Percentiles rank a stretch among this genome's conserved stretches.
Evolutionary conservation across 495 filamentous ascomycete genomes (phyloP).

Genomic region (Opeltia flavorubescens): DNA sequence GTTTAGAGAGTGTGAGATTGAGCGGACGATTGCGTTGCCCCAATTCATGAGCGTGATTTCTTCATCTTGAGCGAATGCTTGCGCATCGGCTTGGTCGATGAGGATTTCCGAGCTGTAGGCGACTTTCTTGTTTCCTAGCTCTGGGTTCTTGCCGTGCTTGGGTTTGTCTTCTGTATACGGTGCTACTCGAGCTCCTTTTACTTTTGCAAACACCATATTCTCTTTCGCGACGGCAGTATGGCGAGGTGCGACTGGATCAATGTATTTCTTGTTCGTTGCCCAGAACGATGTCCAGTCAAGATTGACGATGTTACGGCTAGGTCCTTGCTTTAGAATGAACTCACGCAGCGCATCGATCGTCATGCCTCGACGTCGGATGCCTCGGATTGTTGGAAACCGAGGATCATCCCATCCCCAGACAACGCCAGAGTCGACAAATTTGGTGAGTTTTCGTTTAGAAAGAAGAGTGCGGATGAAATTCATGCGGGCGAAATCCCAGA

Average conservation of each 20-base stretch:
- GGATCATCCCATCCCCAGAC: conserved; percentile 95
- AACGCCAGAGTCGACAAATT: conserved; percentile 70
- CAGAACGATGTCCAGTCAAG: conserved; percentile 88
- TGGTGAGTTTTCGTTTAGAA: conserved; percentile 90
- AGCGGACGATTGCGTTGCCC: conserved; percentile 81
- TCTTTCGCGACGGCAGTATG: conserved; percentile 67
- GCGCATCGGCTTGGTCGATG: conserved; percentile 76
- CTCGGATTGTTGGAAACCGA: conserved; percentile 85
- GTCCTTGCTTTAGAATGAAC: conserved; percentile 88
- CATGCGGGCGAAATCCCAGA: conserved; percentile 97
- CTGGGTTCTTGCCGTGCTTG: conserved; percentile 75
- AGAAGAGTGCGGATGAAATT: conserved; percentile 87
- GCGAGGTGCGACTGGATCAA: conserved; percentile 74
- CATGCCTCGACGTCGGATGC: conserved; percentile 80
- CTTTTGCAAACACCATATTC: conserved; percentile 48
- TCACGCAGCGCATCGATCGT: conserved; percentile 77
- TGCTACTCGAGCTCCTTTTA: conserved; percentile 53
- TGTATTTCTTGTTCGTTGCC: conserved; percentile 91
- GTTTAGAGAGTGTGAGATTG: conserved; percentile 46
- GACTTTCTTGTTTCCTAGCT: conserved; percentile 74
- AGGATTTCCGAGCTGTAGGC: conserved; percentile 55
- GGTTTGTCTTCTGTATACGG: conserved; percentile 61
- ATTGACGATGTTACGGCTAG: conserved; percentile 73
- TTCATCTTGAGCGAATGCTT: conserved; percentile 67
- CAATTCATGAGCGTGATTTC: conserved; percentile 93